A percentile compares a stretch with the other conserved stretches of the same genome.
phyloP scores from a whole-genome alignment of 2,329 filamentous ascomycete genomes.

The Colletotrichum cuscutae region DNA sequence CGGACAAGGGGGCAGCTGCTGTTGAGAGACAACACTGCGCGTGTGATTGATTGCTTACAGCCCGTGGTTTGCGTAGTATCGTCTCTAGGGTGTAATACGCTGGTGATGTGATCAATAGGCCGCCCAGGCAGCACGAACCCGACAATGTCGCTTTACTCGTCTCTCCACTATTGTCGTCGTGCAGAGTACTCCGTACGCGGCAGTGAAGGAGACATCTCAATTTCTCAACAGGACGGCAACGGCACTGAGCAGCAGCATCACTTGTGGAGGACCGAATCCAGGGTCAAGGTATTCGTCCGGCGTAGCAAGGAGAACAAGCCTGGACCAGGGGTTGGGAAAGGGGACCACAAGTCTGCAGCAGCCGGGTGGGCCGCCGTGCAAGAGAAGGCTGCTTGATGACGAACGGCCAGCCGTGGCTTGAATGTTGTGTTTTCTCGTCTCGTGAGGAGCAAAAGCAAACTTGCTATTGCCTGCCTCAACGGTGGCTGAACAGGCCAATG shows the following conservation, averaged over 20 bases:
- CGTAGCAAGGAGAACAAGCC: background rate
- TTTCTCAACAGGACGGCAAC: constrained; percentile 12
- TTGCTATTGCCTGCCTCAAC: background rate
- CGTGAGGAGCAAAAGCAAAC: background rate
- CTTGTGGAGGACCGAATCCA: constrained; percentile 1
- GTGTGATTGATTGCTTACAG: background rate
- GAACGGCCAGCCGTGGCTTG: constrained; percentile 17
- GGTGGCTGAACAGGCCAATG: background rate
- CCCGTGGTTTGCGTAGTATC: constrained; percentile 1
- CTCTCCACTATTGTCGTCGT: background rate
- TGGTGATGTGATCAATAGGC: constrained; percentile 1
- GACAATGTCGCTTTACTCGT: background rate
- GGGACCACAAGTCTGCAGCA: constrained; percentile 30
- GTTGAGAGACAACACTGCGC: constrained; percentile 1
- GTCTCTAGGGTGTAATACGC: constrained; percentile 1
- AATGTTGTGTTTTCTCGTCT: constrained; percentile 6
- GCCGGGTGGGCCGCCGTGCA: constrained; percentile 24
- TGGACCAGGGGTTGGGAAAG: background rate
- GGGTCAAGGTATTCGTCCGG: background rate
- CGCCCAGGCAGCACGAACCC: background rate
- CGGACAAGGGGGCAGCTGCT: background rate
- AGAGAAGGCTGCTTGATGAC: constrained; percentile 24
- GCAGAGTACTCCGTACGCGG: background rate
- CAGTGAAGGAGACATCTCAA: background rate
- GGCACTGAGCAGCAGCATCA: constrained; percentile 8